Evolutionary conservation across 331 rosid genomes (phyloP), one percentile per base, ranked within the genome.

Genomic region (Erythrophleum ivorense): DNA sequence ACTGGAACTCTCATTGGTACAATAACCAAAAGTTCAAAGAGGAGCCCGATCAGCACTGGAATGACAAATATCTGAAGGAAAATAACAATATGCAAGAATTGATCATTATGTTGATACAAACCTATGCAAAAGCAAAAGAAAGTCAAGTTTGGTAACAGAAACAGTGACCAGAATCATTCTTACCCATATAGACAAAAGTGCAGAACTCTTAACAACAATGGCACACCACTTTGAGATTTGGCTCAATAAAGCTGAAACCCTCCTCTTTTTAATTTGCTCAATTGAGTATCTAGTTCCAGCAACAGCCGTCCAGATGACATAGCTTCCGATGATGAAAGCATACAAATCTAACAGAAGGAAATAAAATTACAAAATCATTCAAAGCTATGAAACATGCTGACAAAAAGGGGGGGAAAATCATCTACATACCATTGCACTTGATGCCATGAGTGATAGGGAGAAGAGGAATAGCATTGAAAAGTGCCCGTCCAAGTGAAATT

Each of bases 1-100:
- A 96, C 99, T 0, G 98, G 99, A 70, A 96, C 99, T 77, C 99
- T 91, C 98, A 96, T 90, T 3, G 99, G 99, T 73, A 96, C 98
- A 69, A 96, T 94, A 77, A 96, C 99, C 92, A 96, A 65, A 91
- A 96, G 99, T 91, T 96, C 99, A 91, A 96, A 96, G 49, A 96
- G 98, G 65, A 96, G 88, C 71, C 99, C 99, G 60, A 96, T 96
- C 57, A 96, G 85, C 74, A 96, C 97, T 1, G 99, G 99, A 83
- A 96, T 96, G 67, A 96, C 94, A 84, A 96, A 92, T 83, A 96
- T 90, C 99, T 96, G 91, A 83, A 24, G 75, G 19, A 19, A 72
- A 13, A 73, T 43, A 65, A 19, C 19, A 14, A 15, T 5, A 67
- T 75, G 72, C 80, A 64, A 71, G 49, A 55, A n/a, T 52, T 72